Percentiles rank a stretch among this genome's conserved stretches.
phyloP scores from a whole-genome alignment of 768 basidiomycete genomes.

The Tricholoma saponaceum region DNA sequence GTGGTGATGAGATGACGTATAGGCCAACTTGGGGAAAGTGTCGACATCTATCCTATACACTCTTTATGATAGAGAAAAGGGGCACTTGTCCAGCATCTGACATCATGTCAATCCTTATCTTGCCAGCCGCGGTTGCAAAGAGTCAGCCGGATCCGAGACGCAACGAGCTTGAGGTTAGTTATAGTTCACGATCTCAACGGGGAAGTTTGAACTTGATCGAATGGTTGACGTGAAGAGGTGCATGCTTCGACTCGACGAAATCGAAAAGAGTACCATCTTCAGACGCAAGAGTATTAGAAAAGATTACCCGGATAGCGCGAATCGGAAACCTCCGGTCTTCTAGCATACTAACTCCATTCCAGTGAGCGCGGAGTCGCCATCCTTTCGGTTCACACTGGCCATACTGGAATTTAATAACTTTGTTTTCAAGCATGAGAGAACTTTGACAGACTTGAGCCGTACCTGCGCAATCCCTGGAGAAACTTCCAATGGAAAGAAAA shows the following conservation, averaged over 20 bases:
- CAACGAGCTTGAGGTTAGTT: too few relatives aligned
- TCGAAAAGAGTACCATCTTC: background rate
- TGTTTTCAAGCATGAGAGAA: constrained; percentile 2
- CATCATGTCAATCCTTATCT: background rate
- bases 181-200: too few relatives aligned
- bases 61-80: background rate
- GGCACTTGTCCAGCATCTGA: background rate
- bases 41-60: background rate
- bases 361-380: constrained; percentile 19
- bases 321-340: constrained; percentile 16
- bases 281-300: background rate
- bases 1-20: background rate
- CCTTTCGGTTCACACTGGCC: constrained; percentile 8
- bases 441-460: background rate
- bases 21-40: background rate
- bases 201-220: background rate
- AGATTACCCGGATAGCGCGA: constrained; percentile 1
- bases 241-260: background rate
- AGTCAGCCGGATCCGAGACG: background rate
- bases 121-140: background rate
- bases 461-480: constrained; percentile 11
- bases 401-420: constrained; percentile 9
- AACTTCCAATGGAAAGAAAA: constrained; percentile 14
- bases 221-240: background rate
- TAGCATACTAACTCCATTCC: constrained; percentile 10